Evolutionary conservation across 2,329 filamentous ascomycete species (phyloP), one percentile per base, ranked within the genome.

Genomic region (Neocucurbitaria cava): DNA sequence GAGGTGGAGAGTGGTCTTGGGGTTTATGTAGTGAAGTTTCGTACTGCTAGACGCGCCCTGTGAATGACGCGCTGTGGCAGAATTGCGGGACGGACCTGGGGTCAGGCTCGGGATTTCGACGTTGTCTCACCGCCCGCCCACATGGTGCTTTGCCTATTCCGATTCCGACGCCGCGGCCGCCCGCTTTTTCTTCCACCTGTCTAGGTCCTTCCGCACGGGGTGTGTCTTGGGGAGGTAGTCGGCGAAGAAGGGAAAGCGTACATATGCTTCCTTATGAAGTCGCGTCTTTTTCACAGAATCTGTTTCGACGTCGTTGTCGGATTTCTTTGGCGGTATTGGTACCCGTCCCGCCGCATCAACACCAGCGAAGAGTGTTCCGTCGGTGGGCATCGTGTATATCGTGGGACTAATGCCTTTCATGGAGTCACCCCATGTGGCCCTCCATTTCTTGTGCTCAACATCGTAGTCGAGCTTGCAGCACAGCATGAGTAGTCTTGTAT

Each of bases 391-490:
- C 15, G 49, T 31, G 43, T 69, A 67, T 10, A 59, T 41, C 1
- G 28, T 47, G 15, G 56, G 56, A 15, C 46, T 59, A 24, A 56
- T 57, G 23, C 24, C 24, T 23, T 59, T 57, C 10, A 21, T 47
- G n/a, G 50, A 42, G 15, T 54, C 42, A 2, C 71, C 72, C 71
- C 71, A 75, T 30, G 54, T 44, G 17, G 57, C 59, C 3, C 42
- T 56, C 73, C 72, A 75, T 18, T 56, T 66, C 30, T 62, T 59
- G 15, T 53, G 59, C 26, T 58, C 46, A 1, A 61, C 48, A 58
- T 80, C 65, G 62, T 72, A 79, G 9, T 72, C 70, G 64, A 81
- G 72, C 41, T 76, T 68, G 35, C 79, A 78, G 63, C 76, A 78
- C 49, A 78, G 71, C 2, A 55, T 56, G 46, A 81, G 76, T 6